Evolutionary conservation across 495 filamentous ascomycete genomes (phyloP).

Genomic region (Penicillium nucicola): DNA sequence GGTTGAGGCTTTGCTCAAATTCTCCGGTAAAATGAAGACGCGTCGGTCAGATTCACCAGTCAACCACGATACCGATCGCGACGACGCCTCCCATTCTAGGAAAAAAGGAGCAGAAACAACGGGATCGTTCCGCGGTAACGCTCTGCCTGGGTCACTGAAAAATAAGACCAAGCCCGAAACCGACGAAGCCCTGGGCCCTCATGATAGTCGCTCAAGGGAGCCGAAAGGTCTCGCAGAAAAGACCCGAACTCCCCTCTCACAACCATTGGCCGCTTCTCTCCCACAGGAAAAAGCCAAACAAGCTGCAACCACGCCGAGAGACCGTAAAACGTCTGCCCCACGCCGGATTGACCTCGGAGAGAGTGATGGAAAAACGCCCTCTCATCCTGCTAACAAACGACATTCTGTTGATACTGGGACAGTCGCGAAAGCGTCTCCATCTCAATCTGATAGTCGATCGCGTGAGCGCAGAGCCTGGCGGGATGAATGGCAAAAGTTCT

Average conservation of each 20-base stretch:
- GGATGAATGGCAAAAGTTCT: slow-evolving; percentile 42
- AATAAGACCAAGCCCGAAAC: slow-evolving; percentile 19
- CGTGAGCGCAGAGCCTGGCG: slow-evolving; percentile 43
- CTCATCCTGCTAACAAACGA: slow-evolving; percentile 22
- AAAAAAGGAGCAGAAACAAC: slow-evolving; percentile 10
- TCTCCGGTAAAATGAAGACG: slow-evolving; percentile 39
- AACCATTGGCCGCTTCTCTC: slow-evolving; percentile 1
- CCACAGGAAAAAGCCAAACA: slow-evolving; percentile 28
- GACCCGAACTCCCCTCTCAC: slow-evolving; percentile 20
- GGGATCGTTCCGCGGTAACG: background rate
- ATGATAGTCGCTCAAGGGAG: slow-evolving; percentile 18
- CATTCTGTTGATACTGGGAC: slow-evolving; percentile 24
- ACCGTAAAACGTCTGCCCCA: slow-evolving; percentile 18
- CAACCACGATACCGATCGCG: slow-evolving; percentile 20
- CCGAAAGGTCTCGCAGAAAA: slow-evolving; percentile 23
- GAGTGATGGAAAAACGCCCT: slow-evolving; percentile 29
- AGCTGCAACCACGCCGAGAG: slow-evolving; percentile 30
- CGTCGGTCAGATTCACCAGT: slow-evolving; percentile 23
- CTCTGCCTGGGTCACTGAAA: slow-evolving; percentile 11
- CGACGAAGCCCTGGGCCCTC: slow-evolving; percentile 9
- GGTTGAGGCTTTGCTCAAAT: slow-evolving; percentile 44
- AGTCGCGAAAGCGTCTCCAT: slow-evolving; percentile 25
- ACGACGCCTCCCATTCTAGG: slow-evolving; percentile 17
- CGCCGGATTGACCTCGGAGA: slow-evolving; percentile 27
- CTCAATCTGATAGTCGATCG: slow-evolving; percentile 25